Base-by-base conservation (phyloP, 1,284 basidiomycete genomes). In the Tilletiaria anomala region DNA sequence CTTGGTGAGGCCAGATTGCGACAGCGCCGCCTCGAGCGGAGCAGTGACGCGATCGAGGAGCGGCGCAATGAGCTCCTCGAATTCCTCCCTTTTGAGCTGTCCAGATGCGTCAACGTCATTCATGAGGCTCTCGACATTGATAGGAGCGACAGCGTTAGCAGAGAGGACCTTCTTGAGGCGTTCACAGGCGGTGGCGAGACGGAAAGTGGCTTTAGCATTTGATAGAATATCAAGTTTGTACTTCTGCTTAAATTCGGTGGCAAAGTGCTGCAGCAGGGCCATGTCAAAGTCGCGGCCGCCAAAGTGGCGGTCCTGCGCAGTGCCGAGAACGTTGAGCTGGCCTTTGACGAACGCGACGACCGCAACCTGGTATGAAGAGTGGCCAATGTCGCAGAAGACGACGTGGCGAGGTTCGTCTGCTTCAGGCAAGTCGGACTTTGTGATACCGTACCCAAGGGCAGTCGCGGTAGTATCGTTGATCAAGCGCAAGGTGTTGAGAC, bases 161-260 rank as follows among this genome's bases (percentile, higher is more conserved):
- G 62, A 65, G 8, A 65, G 58, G n/a, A 65, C 62, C 56, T 65
- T 65, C 45, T 65, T 65, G 43, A 65, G 48, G 31, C 61, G 56
- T 52, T 65, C 62, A 47, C 62, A 65, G 32, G 61, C 62, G 36
- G 62, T 54, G 15, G 52, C 48, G 24, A 65, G 52, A 43, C 62
- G 61, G 62, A 64, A 64, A 49, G 54, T 55, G 43, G 62, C 58
- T 53, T 64, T 64, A 39, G 56, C 56, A 49, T 51, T 64, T 47
- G 59, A 62, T 37, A 61, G 48, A 24, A 65, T 59, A 33, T 65
- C 62, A 47, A 65, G 56, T 51, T 65, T 65, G 58, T 65, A 65
- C 51, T 65, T 65, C 37, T 40, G 53, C 58, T 65, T 62, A 54
- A 65, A 64, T 50, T 64, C 62, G 11, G 57, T 41, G 29, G 61